Evolutionary conservation across 179 eudicot genomes (phyloP).

Genomic region (Camellia oleifera): DNA sequence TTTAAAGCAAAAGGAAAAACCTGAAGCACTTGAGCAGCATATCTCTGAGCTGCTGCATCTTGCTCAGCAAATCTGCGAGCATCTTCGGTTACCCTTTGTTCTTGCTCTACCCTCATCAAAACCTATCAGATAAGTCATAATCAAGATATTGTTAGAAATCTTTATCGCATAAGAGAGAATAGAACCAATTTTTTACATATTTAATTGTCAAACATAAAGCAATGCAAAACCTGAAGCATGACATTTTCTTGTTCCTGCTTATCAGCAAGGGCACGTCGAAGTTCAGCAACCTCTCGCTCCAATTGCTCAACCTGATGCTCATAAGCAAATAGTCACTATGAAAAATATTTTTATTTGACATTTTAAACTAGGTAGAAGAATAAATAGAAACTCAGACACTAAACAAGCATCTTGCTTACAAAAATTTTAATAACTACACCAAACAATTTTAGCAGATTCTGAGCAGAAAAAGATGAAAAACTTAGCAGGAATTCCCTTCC

Average conservation of each 20-base stretch:
- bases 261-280: conserved; percentile 65
- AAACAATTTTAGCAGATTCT: background rate
- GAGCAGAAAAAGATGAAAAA: conserved; percentile 6
- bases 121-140: conserved; percentile 42
- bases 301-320: conserved; percentile 77
- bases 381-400: background rate
- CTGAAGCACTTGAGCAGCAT: conserved; percentile 82
- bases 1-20: conserved; percentile 28
- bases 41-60: conserved; percentile 79
- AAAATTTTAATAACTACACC: background rate
- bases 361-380: background rate
- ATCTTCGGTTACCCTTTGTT: conserved; percentile 96
- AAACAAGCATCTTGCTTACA: background rate
- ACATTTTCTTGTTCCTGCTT: conserved; percentile 97
- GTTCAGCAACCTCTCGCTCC: conserved; percentile 76
- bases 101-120: conserved; percentile 97
- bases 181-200: background rate
- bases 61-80: conserved; percentile 96
- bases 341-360: background rate
- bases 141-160: background rate
- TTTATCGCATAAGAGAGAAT: background rate
- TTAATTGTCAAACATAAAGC: conserved; percentile 14
- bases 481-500: background rate
- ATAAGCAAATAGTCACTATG: conserved; percentile 22
- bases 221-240: conserved; percentile 79